Percentiles rank a stretch among this genome's conserved stretches.
phyloP scores from a whole-genome alignment of 805 yeast genomes.

The Geotrichum ghanense region DNA sequence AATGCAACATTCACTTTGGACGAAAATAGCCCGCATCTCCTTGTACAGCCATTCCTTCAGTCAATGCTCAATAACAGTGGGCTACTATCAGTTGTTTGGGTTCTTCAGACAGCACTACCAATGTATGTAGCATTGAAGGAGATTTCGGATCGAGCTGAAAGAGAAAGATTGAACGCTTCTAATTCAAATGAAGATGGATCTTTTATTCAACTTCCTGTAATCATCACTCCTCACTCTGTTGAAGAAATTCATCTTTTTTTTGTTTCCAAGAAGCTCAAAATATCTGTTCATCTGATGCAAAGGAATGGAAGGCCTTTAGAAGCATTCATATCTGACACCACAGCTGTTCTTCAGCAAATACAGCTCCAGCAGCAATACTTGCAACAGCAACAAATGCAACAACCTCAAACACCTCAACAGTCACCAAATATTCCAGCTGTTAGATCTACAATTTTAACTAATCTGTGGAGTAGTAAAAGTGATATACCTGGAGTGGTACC shows the following conservation, averaged over 20 bases:
- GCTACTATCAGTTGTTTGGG: conserved; percentile 17
- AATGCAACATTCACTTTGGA: conserved; percentile 13
- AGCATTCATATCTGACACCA: conserved; percentile 1
- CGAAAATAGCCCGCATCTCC: conserved; percentile 18
- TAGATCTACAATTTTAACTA: conserved; percentile 1
- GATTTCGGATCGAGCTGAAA: not conserved
- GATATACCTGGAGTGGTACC: conserved; percentile 13
- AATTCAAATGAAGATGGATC: not conserved
- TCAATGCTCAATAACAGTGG: conserved; percentile 19
- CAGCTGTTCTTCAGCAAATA: conserved; percentile 1
- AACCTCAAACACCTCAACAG: conserved; percentile 3
- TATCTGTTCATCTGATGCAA: not conserved
- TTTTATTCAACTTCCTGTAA: not conserved
- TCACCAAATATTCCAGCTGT: not conserved
- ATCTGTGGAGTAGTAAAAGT: conserved; percentile 7
- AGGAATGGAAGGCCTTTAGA: conserved; percentile 1
- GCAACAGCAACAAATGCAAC: conserved; percentile 4
- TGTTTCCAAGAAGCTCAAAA: not conserved
- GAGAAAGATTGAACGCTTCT: not conserved
- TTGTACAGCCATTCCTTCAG: conserved; percentile 19
- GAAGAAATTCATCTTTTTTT: not conserved
- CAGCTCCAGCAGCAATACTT: conserved; percentile 3
- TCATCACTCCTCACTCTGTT: not conserved
- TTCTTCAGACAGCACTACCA: conserved; percentile 21
- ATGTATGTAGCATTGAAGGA: conserved; percentile 15